A percentile compares a stretch with the other conserved stretches of the same genome.
phyloP scores from a whole-genome alignment of 208 protist genomes.

The Trypanosomatidae sp. region DNA sequence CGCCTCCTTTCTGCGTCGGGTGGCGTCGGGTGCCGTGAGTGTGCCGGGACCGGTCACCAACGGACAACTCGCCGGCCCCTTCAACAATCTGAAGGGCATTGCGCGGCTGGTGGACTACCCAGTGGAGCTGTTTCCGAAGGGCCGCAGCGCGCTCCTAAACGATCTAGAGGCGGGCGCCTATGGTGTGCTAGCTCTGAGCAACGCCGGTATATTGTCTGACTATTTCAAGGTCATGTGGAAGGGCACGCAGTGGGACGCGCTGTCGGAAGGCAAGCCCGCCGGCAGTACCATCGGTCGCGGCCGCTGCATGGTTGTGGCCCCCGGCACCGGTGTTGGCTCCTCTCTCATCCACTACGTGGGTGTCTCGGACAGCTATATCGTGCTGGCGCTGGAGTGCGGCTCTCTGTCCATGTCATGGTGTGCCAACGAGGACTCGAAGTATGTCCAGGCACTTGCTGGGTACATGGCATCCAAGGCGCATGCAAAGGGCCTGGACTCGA shows the following conservation, averaged over 20 bases:
- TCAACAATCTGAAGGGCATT: conserved; percentile 71
- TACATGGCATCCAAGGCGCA: conserved; percentile 20
- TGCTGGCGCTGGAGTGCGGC: conserved; percentile 56
- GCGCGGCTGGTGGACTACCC: conserved; percentile 52
- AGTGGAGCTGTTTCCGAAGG: conserved; percentile 45
- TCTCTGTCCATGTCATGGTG: conserved; percentile 39
- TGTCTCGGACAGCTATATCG: conserved; percentile 28
- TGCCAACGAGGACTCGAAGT: conserved; percentile 6
- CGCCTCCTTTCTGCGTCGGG: conserved; percentile 31
- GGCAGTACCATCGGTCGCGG: conserved; percentile 40
- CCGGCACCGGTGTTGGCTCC: conserved; percentile 64
- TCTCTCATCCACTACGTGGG: conserved; percentile 62
- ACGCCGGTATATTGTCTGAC: conserved; percentile 37
- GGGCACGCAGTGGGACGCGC: conserved; percentile 45
- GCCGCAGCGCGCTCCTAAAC: conserved; percentile 59
- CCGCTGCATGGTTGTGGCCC: conserved; percentile 53
- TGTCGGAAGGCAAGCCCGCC: conserved; percentile 19
- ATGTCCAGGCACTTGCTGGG: conserved; percentile 21
- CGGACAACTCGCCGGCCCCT: conserved; percentile 50
- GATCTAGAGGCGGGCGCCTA: conserved; percentile 69
- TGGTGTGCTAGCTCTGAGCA: conserved; percentile 59
- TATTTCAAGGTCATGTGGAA: conserved; percentile 79
- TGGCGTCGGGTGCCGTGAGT: conserved; percentile 48
- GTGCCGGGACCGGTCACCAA: conserved; percentile 62
- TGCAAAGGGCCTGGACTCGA: conserved; percentile 6